These are phyloP conservation scores for Maudiozyma serrabonitensis DNA, from an alignment of 805 yeast genomes.

Conservation along the genomic window DNA sequence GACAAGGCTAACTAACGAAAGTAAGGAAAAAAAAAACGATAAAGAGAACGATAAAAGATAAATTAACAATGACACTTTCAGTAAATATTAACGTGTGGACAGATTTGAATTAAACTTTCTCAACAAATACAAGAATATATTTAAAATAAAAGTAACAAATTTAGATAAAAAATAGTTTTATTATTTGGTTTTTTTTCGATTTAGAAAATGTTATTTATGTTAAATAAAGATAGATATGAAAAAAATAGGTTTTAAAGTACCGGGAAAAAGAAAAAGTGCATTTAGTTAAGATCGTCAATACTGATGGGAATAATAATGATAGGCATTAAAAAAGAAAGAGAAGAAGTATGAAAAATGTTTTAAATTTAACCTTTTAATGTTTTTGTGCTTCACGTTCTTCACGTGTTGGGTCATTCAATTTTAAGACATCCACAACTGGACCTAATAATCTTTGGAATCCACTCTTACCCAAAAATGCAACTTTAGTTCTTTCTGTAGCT, in stretches of 20 bases:
- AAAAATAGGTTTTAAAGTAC: background rate
- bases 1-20: no score
- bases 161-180: no score
- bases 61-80: no score
- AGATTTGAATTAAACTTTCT: no score
- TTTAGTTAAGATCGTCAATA: no score
- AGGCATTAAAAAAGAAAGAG: background rate
- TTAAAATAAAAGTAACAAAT: no score
- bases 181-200: no score
- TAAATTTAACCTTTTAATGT: background rate
- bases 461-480: constrained; percentile 84
- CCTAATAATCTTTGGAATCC: constrained; percentile 93
- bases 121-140: no score
- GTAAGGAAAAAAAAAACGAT: no score
- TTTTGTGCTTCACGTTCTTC: constrained; percentile 5
- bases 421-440: constrained; percentile 83
- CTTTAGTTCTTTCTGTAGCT: constrained; percentile 66
- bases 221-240: background rate
- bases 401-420: constrained; percentile 72
- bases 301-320: background rate
- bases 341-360: background rate
- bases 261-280: no score
- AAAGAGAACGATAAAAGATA: no score
- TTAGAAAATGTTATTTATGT: background rate
- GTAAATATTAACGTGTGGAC: no score